Percentiles rank a stretch among this genome's conserved stretches.
Conservation (phyloP, 345 rosid genomes). For the Rhodomyrtus tomentosa region DNA sequence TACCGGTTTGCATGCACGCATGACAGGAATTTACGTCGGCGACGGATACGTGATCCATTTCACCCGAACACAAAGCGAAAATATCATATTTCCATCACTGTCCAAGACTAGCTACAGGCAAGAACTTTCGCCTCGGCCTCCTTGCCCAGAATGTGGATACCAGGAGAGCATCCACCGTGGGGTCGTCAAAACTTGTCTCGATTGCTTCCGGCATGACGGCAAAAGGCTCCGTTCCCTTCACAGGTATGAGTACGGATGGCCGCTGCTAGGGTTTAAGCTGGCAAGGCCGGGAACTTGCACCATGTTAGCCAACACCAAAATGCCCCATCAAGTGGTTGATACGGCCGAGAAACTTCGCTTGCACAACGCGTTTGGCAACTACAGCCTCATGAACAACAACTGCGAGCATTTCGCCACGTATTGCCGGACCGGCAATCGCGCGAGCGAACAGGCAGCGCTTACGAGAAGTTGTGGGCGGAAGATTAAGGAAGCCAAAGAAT, state of each 20-base stretch:
- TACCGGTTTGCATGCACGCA: not conserved
- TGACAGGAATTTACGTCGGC: not conserved
- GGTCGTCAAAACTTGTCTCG: not conserved
- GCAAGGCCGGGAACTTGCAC: not conserved
- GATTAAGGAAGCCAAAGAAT: conserved; percentile 24
- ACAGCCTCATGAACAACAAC: not conserved
- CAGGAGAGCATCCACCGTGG: not conserved
- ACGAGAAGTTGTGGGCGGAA: conserved; percentile 2
- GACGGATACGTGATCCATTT: not conserved
- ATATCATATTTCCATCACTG: not conserved
- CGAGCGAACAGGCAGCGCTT: not conserved
- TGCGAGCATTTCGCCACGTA: not conserved
- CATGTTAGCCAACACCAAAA: not conserved
- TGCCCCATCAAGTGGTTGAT: not conserved
- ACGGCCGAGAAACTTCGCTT: not conserved
- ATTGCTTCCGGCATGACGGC: not conserved
- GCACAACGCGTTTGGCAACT: not conserved
- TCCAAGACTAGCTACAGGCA: not conserved
- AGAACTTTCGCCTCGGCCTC: not conserved
- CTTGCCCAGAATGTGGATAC: not conserved
- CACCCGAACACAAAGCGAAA: not conserved
- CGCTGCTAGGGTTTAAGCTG: not conserved
- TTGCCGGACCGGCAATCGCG: not conserved
- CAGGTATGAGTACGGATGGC: not conserved
- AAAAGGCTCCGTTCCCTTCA: not conserved